A percentile compares a stretch with the other conserved stretches of the same genome.
Conservation (phyloP, 495 filamentous ascomycete species). For the Tuber borchii region DNA sequence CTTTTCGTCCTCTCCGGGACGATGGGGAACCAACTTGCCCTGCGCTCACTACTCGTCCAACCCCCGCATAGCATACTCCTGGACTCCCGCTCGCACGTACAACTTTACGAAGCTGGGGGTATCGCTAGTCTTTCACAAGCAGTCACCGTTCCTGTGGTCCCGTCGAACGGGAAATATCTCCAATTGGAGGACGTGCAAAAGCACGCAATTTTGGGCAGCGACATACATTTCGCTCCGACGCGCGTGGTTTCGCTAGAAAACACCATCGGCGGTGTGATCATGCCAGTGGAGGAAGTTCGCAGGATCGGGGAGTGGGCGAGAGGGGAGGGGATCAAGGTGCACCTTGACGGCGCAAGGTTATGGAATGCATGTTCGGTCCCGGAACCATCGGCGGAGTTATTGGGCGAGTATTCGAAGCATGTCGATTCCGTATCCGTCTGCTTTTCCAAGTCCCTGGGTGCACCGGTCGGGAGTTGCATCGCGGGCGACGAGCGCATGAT, state of each 20-base stretch:
- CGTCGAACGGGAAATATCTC: conserved; percentile 62
- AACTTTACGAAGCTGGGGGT: conserved; percentile 68
- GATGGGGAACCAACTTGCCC: conserved; percentile 76
- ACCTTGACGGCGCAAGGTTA: conserved; percentile 77
- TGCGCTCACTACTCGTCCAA: conserved; percentile 60
- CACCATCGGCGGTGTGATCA: conserved; percentile 69
- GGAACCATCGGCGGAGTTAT: conserved; percentile 48
- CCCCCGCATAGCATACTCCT: conserved; percentile 67
- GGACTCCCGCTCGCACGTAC: conserved; percentile 61
- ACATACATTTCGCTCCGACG: conserved; percentile 64
- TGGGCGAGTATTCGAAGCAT: conserved; percentile 61
- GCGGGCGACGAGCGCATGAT: conserved; percentile 61
- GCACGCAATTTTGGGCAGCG: conserved; percentile 48
- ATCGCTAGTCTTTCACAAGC: conserved; percentile 57
- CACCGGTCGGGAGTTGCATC: conserved; percentile 76
- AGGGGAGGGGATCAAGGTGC: conserved; percentile 60
- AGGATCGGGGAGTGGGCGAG: conserved; percentile 65
- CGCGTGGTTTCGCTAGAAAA: conserved; percentile 79
- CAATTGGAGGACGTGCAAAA: conserved; percentile 68
- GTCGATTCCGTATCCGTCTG: conserved; percentile 80
- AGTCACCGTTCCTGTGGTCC: conserved; percentile 53
- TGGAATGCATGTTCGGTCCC: conserved; percentile 65
- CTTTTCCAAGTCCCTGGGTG: conserved; percentile 84
- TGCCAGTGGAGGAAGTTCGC: conserved; percentile 63
- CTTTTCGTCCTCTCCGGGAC: conserved; percentile 81